Percentiles rank a stretch among this genome's conserved stretches.
Conservation (phyloP, 73 alveolate species). For the Paramecium sexaurelia region DNA sequence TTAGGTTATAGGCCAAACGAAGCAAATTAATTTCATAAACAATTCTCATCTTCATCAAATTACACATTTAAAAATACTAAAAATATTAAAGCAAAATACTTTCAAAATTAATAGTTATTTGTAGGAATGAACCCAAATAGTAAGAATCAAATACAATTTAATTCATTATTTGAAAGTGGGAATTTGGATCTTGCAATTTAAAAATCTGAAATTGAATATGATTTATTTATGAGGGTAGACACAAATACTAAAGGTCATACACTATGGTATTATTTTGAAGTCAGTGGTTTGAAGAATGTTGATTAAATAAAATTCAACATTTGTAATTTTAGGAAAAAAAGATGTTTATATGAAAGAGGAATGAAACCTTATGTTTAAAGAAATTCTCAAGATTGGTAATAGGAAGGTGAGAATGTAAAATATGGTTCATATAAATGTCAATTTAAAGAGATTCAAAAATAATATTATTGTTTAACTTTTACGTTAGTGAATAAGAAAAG, state of each 20-base stretch:
- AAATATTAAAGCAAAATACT: neutral
- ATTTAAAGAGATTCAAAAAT: neutral
- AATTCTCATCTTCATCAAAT: constrained; percentile 43
- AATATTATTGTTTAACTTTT: constrained; percentile 40
- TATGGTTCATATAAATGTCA: neutral
- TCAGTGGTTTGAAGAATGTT: constrained; percentile 73
- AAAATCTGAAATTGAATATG: constrained; percentile 79
- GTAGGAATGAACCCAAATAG: constrained; percentile 58
- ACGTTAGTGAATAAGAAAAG: neutral
- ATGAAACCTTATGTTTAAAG: constrained; percentile 62
- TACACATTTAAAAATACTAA: constrained; percentile 50
- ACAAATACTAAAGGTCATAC: constrained; percentile 89
- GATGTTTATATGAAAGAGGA: constrained; percentile 81
- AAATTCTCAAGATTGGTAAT: constrained; percentile 15
- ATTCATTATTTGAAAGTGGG: constrained; percentile 96
- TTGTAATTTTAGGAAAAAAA: constrained; percentile 84
- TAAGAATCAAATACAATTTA: constrained; percentile 78
- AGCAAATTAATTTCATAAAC: constrained; percentile 63
- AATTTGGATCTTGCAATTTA: constrained; percentile 78
- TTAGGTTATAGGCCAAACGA: constrained; percentile 71
- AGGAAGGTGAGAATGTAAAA: constrained; percentile 59
- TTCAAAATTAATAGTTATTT: constrained; percentile 41
- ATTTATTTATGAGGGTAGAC: constrained; percentile 89
- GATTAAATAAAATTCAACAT: constrained; percentile 84
- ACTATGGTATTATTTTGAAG: constrained; percentile 92